These are phyloP conservation scores for Chlorella sp. DNA, from an alignment of 139 green algal genomes.

Conservation along the genomic window DNA sequence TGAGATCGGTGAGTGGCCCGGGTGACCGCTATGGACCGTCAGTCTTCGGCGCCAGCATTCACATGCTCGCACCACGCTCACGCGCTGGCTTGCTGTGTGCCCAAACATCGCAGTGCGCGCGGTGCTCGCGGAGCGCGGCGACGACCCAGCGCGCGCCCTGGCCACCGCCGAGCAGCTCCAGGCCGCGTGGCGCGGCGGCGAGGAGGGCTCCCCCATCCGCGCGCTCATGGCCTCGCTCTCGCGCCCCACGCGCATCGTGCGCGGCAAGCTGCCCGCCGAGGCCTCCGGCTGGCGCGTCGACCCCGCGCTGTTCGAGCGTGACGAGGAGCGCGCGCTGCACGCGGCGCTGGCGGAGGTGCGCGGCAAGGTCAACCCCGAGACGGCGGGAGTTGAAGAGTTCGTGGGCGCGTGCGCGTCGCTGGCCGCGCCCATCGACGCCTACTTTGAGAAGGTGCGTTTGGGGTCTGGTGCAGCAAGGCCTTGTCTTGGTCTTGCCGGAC, in stretches of 20 bases:
- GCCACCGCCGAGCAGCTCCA: constrained; percentile 63
- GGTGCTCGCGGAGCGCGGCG: constrained; percentile 73
- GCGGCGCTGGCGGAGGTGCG: constrained; percentile 37
- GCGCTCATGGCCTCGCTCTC: constrained; percentile 70
- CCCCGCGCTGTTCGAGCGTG: constrained; percentile 57
- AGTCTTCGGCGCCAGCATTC: too few species aligned
- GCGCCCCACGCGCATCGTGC: constrained; percentile 78
- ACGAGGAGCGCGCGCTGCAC: constrained; percentile 69
- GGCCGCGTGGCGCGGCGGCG: constrained; percentile 26
- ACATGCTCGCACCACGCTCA: too few species aligned
- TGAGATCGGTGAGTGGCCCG: constrained; percentile 27
- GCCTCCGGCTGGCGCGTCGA: constrained; percentile 40
- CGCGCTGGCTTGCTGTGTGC: background rate
- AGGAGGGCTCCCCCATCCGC: constrained; percentile 34
- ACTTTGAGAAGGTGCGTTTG: constrained; percentile 93
- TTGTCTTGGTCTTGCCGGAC: background rate
- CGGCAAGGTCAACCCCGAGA: constrained; percentile 19
- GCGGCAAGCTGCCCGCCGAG: constrained; percentile 66
- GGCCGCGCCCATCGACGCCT: constrained; percentile 67
- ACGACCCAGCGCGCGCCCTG: constrained; percentile 67
- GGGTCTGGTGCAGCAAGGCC: background rate
- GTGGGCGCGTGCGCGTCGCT: constrained; percentile 39
- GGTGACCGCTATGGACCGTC: background rate
- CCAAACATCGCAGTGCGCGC: constrained; percentile 57
- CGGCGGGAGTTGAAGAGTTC: constrained; percentile 50